Evolutionary conservation across 2,329 filamentous ascomycete genomes (phyloP), one percentile per base, ranked within the genome.

Genomic region (Trichothecium roseum): DNA sequence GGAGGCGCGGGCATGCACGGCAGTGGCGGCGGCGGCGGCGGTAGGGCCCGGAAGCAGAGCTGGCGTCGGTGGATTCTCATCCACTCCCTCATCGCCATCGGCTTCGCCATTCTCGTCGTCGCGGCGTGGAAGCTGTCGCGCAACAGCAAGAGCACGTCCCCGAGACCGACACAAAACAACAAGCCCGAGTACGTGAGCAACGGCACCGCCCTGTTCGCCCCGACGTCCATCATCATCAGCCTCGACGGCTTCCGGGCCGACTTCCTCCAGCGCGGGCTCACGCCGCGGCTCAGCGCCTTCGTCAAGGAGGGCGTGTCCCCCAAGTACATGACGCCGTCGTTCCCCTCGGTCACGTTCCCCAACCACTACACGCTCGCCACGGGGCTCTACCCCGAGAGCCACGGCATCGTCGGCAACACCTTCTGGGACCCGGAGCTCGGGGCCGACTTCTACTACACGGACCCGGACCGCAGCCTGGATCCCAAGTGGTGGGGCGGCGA

Each of bases 161-260:
- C 20, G 6, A 45, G 43, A 4, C 18, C 28, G 16, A 45, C 43
- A 1, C 41, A 44, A 14, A 37, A 41, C 12, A 48, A 53, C 30
- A 53, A 57, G 32, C 46, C 42, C 27, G 43, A 55, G 18, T 45
- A 72, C 16, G 49, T 72, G 40, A 80, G 70, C 63, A 98, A 98
- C 55, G 91, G 91, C 36, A 94, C 87, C 0, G 83, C 87, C 2
- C 63, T 85, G 4, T 98, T 96, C 54, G 81, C 78, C 8, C 87
- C 88, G 1, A 98, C 91, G 0, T 95, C 91, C 2, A 82, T 98
- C 40, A 68, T 96, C 36, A 84, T 98, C 52, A 95, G 88, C 31
- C 70, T 98, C 14, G 91, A 98, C 57, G 91, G 91, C 4, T 96
- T 98, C 63, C 81, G 91, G 13, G 89, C 91, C 15, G 91, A 96